Evolutionary conservation across 331 rosid species (phyloP).

Genomic region (Dryas integrifolia): DNA sequence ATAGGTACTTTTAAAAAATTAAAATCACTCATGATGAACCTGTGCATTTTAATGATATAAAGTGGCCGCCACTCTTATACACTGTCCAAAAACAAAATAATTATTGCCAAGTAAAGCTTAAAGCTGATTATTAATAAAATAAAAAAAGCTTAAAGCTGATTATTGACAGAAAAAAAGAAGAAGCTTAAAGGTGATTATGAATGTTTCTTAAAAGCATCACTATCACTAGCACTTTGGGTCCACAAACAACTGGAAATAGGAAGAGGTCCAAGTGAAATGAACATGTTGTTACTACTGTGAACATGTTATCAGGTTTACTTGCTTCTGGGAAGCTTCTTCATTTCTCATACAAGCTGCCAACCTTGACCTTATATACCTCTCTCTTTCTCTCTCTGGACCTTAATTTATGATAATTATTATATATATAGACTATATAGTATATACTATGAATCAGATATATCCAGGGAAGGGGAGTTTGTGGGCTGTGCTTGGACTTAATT

Average conservation of each 20-base stretch:
- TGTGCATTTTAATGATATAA: too few species aligned
- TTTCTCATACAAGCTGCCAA: not conserved
- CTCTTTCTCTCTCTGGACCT: not conserved
- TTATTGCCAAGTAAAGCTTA: not conserved
- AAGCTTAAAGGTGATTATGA: not conserved
- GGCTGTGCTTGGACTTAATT: not conserved
- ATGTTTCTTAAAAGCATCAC: conserved; percentile 8
- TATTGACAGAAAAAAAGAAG: not conserved
- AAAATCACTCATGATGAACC: too few species aligned
- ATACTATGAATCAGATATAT: not conserved
- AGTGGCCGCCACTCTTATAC: too few species aligned
- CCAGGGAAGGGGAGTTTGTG: not conserved
- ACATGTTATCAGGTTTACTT: not conserved
- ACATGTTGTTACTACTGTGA: not conserved
- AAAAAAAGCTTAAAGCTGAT: not conserved
- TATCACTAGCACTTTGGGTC: not conserved
- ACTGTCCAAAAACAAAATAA: too few species aligned
- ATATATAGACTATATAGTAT: too few species aligned
- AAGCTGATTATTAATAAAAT: not conserved
- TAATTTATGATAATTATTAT: too few species aligned
- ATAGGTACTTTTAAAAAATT: too few species aligned
- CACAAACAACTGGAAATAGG: too few species aligned
- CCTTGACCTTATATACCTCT: not conserved
- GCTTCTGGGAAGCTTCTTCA: not conserved
- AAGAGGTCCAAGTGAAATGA: conserved; percentile 32